phyloP scores from a whole-genome alignment of 768 basidiomycete species.

The Leccinum sublutescens region DNA sequence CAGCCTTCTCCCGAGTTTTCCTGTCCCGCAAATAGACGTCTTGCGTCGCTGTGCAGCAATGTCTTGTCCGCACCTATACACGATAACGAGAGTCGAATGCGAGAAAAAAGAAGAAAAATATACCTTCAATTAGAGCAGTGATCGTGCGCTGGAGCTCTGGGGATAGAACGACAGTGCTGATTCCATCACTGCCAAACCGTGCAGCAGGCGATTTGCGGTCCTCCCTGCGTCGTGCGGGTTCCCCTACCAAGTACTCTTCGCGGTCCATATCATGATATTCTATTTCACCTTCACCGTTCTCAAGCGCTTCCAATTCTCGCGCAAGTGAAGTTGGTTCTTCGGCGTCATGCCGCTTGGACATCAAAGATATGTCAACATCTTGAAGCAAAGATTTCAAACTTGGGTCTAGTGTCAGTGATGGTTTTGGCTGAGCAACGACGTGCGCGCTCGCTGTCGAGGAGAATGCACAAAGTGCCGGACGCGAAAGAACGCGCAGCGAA shows the following conservation, averaged over 20 bases:
- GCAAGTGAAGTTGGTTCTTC: constrained; percentile 22
- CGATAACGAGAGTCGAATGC: constrained; percentile 9
- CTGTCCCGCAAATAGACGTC: constrained; percentile 58
- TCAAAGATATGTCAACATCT: constrained; percentile 67
- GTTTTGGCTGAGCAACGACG: constrained; percentile 48
- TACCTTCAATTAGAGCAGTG: constrained; percentile 64
- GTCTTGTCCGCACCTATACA: constrained; percentile 59
- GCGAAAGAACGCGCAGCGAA: constrained; percentile 26
- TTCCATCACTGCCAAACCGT: constrained; percentile 67
- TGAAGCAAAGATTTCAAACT: constrained; percentile 58
- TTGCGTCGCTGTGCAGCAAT: constrained; percentile 65
- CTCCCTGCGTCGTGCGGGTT: constrained; percentile 28
- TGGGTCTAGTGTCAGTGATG: constrained; percentile 63
- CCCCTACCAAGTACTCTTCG: constrained; percentile 31
- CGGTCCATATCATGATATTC: constrained; percentile 33
- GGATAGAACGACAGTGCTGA: constrained; percentile 73
- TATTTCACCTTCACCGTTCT: constrained; percentile 35
- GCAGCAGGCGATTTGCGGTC: constrained; percentile 79
- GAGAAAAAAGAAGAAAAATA: constrained; percentile 13
- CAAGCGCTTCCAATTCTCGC: constrained; percentile 57
- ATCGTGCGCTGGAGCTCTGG: constrained; percentile 69
- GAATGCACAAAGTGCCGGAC: constrained; percentile 23
- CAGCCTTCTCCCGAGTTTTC: constrained; percentile 40
- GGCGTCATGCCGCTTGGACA: constrained; percentile 34
- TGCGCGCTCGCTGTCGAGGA: constrained; percentile 32